These are phyloP conservation scores for Teratosphaeria destructans DNA, from an alignment of 2,329 filamentous ascomycete genomes.

Conservation along the genomic window DNA sequence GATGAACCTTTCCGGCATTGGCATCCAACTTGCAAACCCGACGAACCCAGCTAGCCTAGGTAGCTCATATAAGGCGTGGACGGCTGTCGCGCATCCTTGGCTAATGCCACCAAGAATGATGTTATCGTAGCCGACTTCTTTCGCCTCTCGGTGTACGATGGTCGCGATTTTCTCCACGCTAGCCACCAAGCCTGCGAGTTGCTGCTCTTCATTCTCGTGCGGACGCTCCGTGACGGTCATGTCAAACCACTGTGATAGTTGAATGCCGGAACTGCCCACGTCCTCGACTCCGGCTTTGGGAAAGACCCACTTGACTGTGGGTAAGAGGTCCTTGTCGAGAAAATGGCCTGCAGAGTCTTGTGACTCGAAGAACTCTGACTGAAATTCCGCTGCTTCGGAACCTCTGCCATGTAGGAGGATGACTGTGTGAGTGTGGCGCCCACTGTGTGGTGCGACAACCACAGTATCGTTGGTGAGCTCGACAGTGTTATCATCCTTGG, in stretches of 20 bases:
- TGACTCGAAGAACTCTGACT: background rate
- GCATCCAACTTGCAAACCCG: slow-evolving; percentile 14
- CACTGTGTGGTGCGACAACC: background rate
- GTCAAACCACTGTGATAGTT: slow-evolving; percentile 1
- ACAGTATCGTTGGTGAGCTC: background rate
- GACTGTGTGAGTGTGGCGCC: background rate
- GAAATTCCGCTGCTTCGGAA: background rate
- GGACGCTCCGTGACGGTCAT: background rate
- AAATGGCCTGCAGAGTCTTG: background rate
- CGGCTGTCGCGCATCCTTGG: slow-evolving; percentile 13
- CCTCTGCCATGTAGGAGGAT: background rate
- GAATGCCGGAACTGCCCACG: background rate
- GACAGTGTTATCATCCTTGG: background rate
- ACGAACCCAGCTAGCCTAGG: slow-evolving; percentile 13
- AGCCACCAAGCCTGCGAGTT: background rate
- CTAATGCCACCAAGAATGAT: slow-evolving; percentile 15
- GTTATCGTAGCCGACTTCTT: slow-evolving; percentile 6
- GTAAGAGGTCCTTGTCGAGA: background rate
- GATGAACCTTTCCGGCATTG: background rate
- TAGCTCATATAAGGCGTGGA: slow-evolving; percentile 6
- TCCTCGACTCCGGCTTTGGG: background rate
- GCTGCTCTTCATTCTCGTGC: background rate
- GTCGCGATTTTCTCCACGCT: background rate
- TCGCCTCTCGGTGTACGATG: slow-evolving; percentile 8
- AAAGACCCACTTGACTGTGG: background rate